Conservation (phyloP, 2,329 filamentous ascomycete genomes). For the Exophiala viscosa region DNA sequence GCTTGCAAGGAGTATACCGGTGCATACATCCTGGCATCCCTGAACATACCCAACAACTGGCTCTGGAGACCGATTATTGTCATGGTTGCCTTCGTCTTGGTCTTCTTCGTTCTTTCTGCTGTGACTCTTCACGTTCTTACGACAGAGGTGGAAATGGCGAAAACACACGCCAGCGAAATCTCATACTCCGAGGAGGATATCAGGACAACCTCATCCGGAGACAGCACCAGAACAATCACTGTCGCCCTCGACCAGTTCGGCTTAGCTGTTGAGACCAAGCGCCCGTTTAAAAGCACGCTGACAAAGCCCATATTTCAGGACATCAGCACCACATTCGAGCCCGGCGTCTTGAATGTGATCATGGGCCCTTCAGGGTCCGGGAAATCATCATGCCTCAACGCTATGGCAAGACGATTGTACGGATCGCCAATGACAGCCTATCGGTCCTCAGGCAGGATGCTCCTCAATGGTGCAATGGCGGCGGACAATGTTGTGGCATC, state of each 20-base stretch:
- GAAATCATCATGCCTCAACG: conserved; percentile 70
- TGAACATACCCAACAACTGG: conserved; percentile 65
- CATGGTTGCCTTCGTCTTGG: conserved; percentile 58
- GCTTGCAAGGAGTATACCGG: conserved; percentile 67
- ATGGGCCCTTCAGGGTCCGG: conserved; percentile 77
- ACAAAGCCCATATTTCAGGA: conserved; percentile 58
- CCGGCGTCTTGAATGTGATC: conserved; percentile 68
- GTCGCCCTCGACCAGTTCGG: conserved; percentile 63
- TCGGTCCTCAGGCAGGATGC: conserved; percentile 57
- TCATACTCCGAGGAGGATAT: conserved; percentile 52
- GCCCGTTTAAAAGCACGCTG: conserved; percentile 4
- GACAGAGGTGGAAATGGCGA: conserved; percentile 66
- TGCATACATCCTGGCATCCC: conserved; percentile 62
- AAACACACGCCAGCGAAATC: conserved; percentile 53
- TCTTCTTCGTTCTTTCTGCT: conserved; percentile 60
- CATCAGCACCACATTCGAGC: conserved; percentile 62
- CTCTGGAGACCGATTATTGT: conserved; percentile 63
- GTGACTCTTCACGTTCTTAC: conserved; percentile 62
- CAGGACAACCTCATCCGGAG: conserved; percentile 61
- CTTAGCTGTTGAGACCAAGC: conserved; percentile 36
- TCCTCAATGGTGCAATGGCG: conserved; percentile 66
- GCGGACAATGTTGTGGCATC: conserved; percentile 60
- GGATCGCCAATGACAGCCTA: conserved; percentile 62
- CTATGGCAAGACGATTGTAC: conserved; percentile 65
- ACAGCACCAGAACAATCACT: conserved; percentile 55